These are phyloP conservation scores for Paraleonurus japonicus DNA, from an alignment of 257 asterid genomes.

Conservation along the genomic window DNA sequence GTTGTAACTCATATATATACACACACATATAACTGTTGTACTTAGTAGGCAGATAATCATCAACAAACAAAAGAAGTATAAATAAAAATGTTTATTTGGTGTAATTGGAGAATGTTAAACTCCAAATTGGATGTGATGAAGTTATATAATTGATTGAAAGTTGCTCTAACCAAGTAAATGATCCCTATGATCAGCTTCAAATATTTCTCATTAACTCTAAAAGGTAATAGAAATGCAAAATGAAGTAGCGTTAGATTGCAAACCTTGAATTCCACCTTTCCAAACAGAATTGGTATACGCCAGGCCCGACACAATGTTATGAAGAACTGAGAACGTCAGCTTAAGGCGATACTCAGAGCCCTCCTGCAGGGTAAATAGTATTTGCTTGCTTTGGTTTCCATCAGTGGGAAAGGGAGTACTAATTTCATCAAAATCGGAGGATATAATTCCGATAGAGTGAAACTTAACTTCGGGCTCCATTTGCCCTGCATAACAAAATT, in stretches of 20 bases:
- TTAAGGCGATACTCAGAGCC: constrained; percentile 64
- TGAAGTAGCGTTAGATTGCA: neutral
- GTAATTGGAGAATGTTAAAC: no score
- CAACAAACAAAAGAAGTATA: no score
- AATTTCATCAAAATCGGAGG: constrained; percentile 63
- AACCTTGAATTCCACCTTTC: constrained; percentile 73
- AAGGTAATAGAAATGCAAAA: neutral
- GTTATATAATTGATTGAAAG: neutral
- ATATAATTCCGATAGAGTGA: constrained; percentile 61
- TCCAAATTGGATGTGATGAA: neutral
- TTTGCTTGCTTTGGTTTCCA: constrained; percentile 42
- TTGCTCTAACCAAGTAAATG: neutral
- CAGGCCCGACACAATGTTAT: constrained; percentile 76
- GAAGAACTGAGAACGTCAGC: constrained; percentile 71
- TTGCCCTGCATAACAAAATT: constrained; percentile 38
- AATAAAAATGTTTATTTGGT: no score
- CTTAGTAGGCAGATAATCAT: no score
- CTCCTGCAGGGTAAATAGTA: constrained; percentile 59
- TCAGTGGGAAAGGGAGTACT: constrained; percentile 56
- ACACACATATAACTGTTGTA: no score
- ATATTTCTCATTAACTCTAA: neutral
- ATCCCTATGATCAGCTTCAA: neutral
- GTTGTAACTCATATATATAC: neutral
- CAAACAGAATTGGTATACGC: constrained; percentile 72
- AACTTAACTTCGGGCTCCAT: constrained; percentile 79